Evolutionary conservation across 106 monocot genomes (phyloP).

Genomic region (Dioscorea zingiberensis): DNA sequence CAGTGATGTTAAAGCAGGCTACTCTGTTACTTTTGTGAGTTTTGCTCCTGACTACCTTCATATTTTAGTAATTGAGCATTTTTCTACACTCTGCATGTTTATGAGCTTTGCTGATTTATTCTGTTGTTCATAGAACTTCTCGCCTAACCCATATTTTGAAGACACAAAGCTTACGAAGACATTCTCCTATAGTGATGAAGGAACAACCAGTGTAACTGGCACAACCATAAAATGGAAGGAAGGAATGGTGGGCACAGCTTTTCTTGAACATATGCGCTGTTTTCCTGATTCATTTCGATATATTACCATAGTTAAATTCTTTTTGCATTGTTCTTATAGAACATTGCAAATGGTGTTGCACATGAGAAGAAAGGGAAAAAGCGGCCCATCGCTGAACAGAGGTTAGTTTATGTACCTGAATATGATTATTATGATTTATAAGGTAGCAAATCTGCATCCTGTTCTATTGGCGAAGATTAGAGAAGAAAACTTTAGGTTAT

Average conservation of each 20-base stretch:
- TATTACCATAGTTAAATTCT: neutral
- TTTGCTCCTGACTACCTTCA: neutral
- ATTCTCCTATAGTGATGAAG: slow-evolving; percentile 61
- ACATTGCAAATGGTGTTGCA: slow-evolving; percentile 43
- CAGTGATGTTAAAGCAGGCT: slow-evolving; percentile 87
- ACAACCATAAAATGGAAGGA: slow-evolving; percentile 86
- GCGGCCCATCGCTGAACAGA: slow-evolving; percentile 47
- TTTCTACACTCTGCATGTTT: no score
- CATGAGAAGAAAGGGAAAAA: slow-evolving; percentile 52
- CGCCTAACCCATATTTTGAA: slow-evolving; percentile 74
- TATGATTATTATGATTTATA: no score
- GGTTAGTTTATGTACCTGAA: slow-evolving; percentile 20
- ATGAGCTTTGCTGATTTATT: neutral
- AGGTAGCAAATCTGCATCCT: no score
- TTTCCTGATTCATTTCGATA: neutral
- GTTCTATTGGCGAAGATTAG: no score
- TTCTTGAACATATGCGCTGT: neutral
- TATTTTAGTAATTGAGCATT: neutral
- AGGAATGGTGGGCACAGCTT: slow-evolving; percentile 48
- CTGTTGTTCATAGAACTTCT: slow-evolving; percentile 46
- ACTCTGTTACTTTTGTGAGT: slow-evolving; percentile 79
- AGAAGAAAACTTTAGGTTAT: no score
- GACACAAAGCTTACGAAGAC: slow-evolving; percentile 62
- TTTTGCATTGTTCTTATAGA: slow-evolving; percentile 19
- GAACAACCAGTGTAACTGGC: slow-evolving; percentile 49